Evolutionary conservation across 108 stramenopile genomes (phyloP).

Genomic region (Nannochloropsis oceanica): DNA sequence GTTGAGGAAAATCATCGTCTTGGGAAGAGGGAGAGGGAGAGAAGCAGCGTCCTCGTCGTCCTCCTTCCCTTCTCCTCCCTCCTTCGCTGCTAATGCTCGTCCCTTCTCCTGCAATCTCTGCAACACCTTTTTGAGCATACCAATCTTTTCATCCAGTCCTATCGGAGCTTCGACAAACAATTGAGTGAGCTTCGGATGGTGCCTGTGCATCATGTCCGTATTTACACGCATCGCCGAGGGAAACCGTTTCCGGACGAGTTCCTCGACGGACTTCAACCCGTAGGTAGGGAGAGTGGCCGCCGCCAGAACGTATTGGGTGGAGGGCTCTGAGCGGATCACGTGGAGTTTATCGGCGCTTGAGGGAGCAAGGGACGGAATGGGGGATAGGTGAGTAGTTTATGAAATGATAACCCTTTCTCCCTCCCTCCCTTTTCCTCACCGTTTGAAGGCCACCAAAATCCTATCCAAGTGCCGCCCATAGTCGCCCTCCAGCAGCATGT

Average conservation of each 20-base stretch:
- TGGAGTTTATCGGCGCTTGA: background rate
- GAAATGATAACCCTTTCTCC: no score
- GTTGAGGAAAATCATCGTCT: no score
- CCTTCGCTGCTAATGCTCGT: background rate
- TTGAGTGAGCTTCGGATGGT: constrained; percentile 33
- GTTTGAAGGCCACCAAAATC: constrained; percentile 72
- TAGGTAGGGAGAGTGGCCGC: constrained; percentile 88
- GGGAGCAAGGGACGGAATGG: background rate
- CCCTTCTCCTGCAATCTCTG: background rate
- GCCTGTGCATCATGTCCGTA: constrained; percentile 29
- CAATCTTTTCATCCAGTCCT: background rate
- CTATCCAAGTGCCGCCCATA: constrained; percentile 65
- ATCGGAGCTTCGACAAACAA: background rate
- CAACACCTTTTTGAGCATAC: background rate
- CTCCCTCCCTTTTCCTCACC: constrained; percentile 49
- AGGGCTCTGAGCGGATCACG: background rate
- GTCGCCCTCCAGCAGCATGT: constrained; percentile 90
- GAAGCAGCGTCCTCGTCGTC: no score
- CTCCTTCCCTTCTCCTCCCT: background rate
- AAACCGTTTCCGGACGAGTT: constrained; percentile 61
- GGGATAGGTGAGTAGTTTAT: background rate
- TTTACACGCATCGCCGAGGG: constrained; percentile 44
- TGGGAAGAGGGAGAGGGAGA: no score
- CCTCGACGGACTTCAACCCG: constrained; percentile 75
- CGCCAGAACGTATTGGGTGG: constrained; percentile 57